Percentiles rank a stretch among this genome's conserved stretches.
Evolutionary conservation across 2,329 filamentous ascomycete species (phyloP).

Genomic region (Clonostachys rhizophaga): DNA sequence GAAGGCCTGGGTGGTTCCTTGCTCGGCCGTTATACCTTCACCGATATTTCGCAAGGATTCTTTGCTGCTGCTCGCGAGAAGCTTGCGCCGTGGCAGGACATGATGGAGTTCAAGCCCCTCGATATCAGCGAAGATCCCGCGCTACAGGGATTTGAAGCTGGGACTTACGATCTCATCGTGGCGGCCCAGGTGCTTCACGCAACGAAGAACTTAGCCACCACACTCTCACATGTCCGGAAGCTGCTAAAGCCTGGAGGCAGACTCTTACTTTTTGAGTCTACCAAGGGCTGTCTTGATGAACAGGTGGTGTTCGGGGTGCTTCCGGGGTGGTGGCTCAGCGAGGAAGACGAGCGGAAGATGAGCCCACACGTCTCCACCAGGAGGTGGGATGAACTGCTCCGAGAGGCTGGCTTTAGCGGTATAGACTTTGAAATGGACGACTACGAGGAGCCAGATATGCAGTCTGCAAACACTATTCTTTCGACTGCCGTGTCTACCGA

Average conservation of each 20-base stretch:
- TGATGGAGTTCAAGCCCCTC: slow-evolving; percentile 16
- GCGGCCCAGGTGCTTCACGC: slow-evolving; percentile 21
- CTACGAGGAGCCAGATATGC: too few relatives aligned
- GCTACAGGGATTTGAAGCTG: slow-evolving; percentile 17
- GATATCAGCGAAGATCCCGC: slow-evolving; percentile 20
- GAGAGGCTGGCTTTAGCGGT: too few relatives aligned
- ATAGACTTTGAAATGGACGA: too few relatives aligned
- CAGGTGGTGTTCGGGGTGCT: slow-evolving; percentile 9
- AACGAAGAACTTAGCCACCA: slow-evolving; percentile 10
- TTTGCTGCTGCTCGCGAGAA: slow-evolving; percentile 9
- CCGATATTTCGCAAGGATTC: slow-evolving; percentile 20
- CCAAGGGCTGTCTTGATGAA: too few relatives aligned
- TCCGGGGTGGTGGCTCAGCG: slow-evolving; percentile 19
- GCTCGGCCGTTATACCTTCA: slow-evolving; percentile 14
- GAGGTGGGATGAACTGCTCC: too few relatives aligned
- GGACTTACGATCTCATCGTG: slow-evolving; percentile 18
- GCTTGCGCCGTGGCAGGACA: slow-evolving; percentile 5
- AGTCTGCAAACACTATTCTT: too few relatives aligned
- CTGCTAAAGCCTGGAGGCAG: slow-evolving; percentile 15
- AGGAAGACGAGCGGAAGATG: too few relatives aligned
- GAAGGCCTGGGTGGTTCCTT: too few relatives aligned
- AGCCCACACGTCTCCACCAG: too few relatives aligned
- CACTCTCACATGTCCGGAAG: slow-evolving; percentile 12
- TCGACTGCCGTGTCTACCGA: too few relatives aligned
- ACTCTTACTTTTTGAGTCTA: slow-evolving; percentile 9